These are phyloP conservation scores for Thuja plicata DNA, from an alignment of 83 land plant species.

Conservation along the genomic window DNA sequence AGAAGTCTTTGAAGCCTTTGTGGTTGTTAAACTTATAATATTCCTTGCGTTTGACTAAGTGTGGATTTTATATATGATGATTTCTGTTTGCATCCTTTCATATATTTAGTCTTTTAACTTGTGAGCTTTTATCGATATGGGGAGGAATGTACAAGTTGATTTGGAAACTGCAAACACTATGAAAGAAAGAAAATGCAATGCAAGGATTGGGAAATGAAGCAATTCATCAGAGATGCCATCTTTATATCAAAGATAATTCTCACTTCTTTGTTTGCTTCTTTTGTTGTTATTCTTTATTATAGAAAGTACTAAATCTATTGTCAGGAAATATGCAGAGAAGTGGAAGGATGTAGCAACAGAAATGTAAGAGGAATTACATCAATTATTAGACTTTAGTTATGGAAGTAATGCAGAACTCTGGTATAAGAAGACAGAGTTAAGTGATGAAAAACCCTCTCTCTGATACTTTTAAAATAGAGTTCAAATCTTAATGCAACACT, in stretches of 20 bases:
- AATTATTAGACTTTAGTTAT: background rate
- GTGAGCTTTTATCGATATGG: background rate
- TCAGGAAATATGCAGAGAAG: background rate
- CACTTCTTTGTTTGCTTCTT: background rate
- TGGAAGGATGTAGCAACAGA: background rate
- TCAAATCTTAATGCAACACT: background rate
- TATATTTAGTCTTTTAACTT: background rate
- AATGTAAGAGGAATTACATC: background rate
- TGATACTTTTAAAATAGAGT: background rate
- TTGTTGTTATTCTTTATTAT: background rate
- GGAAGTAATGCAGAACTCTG: background rate
- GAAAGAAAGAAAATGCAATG: constrained; percentile 4
- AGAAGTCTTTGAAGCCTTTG: background rate
- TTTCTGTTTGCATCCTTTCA: background rate
- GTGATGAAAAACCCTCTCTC: background rate
- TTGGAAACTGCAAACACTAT: background rate
- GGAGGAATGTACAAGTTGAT: background rate
- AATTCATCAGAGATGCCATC: background rate
- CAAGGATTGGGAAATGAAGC: background rate
- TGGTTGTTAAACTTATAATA: background rate
- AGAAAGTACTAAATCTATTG: background rate
- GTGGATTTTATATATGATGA: background rate
- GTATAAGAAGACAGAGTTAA: background rate
- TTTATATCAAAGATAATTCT: background rate
- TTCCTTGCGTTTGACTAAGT: background rate